Percentiles rank a stretch among this genome's conserved stretches.
phyloP scores from a whole-genome alignment of 140 eudicot species.

The Anethum foeniculum region DNA sequence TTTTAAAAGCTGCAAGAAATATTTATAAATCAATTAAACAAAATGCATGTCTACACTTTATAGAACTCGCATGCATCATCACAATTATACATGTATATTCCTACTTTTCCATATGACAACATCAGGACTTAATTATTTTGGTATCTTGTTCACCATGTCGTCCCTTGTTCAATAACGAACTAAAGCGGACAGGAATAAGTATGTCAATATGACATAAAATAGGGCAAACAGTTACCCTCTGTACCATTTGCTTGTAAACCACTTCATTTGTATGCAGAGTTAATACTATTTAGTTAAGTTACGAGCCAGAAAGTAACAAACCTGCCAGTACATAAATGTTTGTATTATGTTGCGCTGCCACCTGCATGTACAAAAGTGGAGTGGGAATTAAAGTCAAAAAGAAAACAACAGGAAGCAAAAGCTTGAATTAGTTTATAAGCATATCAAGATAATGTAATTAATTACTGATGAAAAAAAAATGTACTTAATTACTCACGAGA shows the following conservation, averaged over 20 bases:
- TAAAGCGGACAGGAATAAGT: neutral
- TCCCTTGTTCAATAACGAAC: neutral
- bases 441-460: conserved; percentile 3
- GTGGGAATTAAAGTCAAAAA: neutral
- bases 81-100: neutral
- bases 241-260: neutral
- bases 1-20: conserved; percentile 65
- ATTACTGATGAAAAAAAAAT: conserved; percentile 71
- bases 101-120: neutral
- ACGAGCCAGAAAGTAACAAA: conserved; percentile 23
- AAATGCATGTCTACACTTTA: neutral
- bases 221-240: too few relatives aligned
- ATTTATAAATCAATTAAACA: neutral
- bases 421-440: neutral
- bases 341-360: conserved; percentile 92
- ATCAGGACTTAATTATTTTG: neutral
- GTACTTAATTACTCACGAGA: conserved; percentile 59
- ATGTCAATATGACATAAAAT: neutral
- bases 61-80: neutral
- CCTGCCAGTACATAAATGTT: conserved; percentile 98
- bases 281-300: neutral
- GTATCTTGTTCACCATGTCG: neutral
- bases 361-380: conserved; percentile 45
- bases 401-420: neutral
- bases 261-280: neutral